Evolutionary conservation across 2,329 filamentous ascomycete genomes (phyloP).

Genomic region (Penicillium sp.): DNA sequence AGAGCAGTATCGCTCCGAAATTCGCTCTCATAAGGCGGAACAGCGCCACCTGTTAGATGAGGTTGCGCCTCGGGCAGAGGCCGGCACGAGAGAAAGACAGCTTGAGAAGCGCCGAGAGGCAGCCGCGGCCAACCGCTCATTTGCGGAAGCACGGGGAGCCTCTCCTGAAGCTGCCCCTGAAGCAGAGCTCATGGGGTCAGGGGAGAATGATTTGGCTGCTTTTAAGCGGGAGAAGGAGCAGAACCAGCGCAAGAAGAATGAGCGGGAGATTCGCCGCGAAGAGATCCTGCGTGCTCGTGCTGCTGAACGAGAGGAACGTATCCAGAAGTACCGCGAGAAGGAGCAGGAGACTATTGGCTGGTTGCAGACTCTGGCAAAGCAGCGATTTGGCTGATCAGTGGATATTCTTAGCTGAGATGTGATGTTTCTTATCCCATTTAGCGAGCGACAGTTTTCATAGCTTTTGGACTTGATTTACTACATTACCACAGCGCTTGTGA

Average conservation of each 20-base stretch:
- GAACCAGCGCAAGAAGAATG: slow-evolving; percentile 72
- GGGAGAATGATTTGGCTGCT: slow-evolving; percentile 57
- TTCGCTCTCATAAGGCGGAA: slow-evolving; percentile 48
- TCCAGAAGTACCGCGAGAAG: slow-evolving; percentile 67
- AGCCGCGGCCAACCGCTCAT: slow-evolving; percentile 70
- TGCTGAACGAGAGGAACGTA: slow-evolving; percentile 76
- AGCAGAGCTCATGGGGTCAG: slow-evolving; percentile 69
- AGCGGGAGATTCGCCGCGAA: slow-evolving; percentile 77
- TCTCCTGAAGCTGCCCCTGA: slow-evolving; percentile 69
- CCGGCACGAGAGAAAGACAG: slow-evolving; percentile 76
- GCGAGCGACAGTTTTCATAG: not conserved
- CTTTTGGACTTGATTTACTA: not conserved
- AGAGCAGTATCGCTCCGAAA: slow-evolving; percentile 46
- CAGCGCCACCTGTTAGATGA: slow-evolving; percentile 59
- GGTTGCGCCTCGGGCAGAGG: slow-evolving; percentile 74
- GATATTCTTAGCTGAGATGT: not conserved
- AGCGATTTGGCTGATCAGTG: slow-evolving; percentile 62
- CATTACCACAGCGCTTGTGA: not conserved
- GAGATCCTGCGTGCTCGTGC: slow-evolving; percentile 71
- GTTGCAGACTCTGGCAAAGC: slow-evolving; percentile 72
- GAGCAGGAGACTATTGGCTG: slow-evolving; percentile 84
- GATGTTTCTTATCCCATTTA: not conserved
- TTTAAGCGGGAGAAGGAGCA: slow-evolving; percentile 66
- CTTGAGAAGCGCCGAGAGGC: slow-evolving; percentile 79
- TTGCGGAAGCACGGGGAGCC: slow-evolving; percentile 56